Evolutionary conservation across 129 eudicot species (phyloP).

Genomic region (Tagetes patula): DNA sequence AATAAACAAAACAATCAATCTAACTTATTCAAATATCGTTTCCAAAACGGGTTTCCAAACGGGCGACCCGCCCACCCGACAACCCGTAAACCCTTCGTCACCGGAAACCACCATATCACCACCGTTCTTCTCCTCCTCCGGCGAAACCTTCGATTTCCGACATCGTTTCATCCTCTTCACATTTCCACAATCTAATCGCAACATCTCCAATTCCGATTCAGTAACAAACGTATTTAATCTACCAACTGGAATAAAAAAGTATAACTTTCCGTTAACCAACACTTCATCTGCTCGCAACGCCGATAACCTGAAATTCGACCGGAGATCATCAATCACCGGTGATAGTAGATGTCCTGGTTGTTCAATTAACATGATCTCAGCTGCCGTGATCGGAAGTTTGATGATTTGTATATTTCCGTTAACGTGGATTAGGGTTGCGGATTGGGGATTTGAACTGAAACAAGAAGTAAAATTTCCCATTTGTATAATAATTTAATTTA

Average conservation of each 20-base stretch:
- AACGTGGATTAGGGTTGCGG: conserved; percentile 38
- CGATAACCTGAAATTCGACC: conserved; percentile 22
- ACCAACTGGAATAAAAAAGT: conserved; percentile 41
- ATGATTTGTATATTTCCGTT: conserved; percentile 26
- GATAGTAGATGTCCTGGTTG: conserved; percentile 50
- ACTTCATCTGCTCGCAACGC: conserved; percentile 48
- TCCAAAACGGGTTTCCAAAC: conserved; percentile 59
- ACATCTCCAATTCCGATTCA: conserved; percentile 38
- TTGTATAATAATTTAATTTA: not conserved
- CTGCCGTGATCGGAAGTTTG: conserved; percentile 43
- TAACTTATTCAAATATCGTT: conserved; percentile 40
- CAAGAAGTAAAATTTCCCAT: conserved; percentile 50
- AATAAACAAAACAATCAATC: too few species aligned
- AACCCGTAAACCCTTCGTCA: not conserved
- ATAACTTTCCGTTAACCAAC: conserved; percentile 29
- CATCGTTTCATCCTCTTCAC: conserved; percentile 19
- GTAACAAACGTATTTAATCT: conserved; percentile 38
- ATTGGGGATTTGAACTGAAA: not conserved
- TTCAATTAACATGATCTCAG: conserved; percentile 53
- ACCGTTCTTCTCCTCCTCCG: conserved; percentile 9
- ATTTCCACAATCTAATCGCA: conserved; percentile 17
- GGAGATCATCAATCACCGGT: conserved; percentile 26
- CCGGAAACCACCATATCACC: not conserved
- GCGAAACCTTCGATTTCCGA: conserved; percentile 40
- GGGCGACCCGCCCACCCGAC: not conserved